Percentiles rank a stretch among this genome's conserved stretches.
Conservation (phyloP, 495 filamentous ascomycete species). For the Evernia prunastri region DNA sequence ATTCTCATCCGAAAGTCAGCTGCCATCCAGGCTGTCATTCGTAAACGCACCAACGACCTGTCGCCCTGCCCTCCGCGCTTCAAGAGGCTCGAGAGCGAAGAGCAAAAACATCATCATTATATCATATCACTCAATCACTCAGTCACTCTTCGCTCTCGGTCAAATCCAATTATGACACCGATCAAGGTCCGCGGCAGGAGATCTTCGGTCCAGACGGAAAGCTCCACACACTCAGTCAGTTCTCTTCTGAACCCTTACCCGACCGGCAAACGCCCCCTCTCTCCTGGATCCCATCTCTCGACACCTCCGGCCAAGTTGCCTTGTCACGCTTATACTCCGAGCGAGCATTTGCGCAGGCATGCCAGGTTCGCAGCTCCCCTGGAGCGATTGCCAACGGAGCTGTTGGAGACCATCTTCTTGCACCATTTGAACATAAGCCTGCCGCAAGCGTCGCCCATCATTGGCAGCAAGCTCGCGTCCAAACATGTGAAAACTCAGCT, state of each 20-base stretch:
- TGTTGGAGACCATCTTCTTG: constrained; percentile 50
- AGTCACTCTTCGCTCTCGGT: too few species aligned
- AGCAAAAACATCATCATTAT: too few species aligned
- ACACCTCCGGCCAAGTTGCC: neutral
- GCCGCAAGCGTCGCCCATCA: constrained; percentile 36
- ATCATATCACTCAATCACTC: too few species aligned
- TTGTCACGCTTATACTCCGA: neutral
- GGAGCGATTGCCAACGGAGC: constrained; percentile 47
- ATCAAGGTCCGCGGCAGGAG: constrained; percentile 27
- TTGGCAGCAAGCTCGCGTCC: constrained; percentile 36
- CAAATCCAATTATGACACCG: too few species aligned
- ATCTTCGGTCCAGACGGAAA: constrained; percentile 4
- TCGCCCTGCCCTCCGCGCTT: neutral
- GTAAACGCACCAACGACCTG: neutral
- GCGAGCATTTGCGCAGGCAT: neutral
- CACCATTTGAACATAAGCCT: constrained; percentile 44
- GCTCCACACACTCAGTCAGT: constrained; percentile 22
- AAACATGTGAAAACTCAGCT: constrained; percentile 18
- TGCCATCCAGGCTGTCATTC: neutral
- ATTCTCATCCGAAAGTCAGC: neutral
- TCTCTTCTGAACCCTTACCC: constrained; percentile 6
- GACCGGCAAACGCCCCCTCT: constrained; percentile 3
- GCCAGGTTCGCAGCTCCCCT: constrained; percentile 30
- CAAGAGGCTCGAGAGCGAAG: neutral
- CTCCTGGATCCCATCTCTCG: neutral